A percentile compares a stretch with the other conserved stretches of the same genome.
These are phyloP conservation scores for Juglanconis oblonga DNA, from an alignment of 2,329 filamentous ascomycete genomes.

Conservation along the genomic window DNA sequence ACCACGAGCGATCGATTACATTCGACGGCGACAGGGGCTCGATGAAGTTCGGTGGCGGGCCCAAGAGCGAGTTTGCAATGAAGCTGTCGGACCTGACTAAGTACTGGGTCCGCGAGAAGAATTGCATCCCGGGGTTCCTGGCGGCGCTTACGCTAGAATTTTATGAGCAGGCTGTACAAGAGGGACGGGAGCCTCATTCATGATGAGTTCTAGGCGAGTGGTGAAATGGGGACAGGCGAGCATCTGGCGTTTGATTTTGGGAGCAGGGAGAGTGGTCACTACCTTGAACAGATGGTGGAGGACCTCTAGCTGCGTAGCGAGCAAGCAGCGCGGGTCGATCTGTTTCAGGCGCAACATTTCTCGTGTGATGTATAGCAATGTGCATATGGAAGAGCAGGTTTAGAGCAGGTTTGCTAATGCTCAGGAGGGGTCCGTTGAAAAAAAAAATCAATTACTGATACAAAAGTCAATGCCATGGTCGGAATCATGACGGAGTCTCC, in stretches of 20 bases:
- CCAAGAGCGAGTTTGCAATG: constrained; percentile 78
- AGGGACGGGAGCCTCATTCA: neutral
- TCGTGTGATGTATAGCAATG: too few species aligned
- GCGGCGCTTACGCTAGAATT: constrained; percentile 91
- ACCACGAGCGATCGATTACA: constrained; percentile 71
- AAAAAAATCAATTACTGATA: too few species aligned
- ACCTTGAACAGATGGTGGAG: too few species aligned
- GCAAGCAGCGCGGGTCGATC: too few species aligned
- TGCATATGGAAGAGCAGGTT: too few species aligned
- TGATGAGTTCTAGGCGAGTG: neutral
- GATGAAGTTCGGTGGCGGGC: constrained; percentile 95
- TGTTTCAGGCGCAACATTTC: too few species aligned
- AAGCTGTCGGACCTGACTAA: constrained; percentile 84
- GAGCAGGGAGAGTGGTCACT: too few species aligned
- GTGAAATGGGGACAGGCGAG: neutral
- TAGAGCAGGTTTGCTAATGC: too few species aligned
- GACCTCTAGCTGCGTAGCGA: neutral
- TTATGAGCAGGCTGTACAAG: constrained; percentile 61
- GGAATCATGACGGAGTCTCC: too few species aligned
- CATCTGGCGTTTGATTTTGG: neutral
- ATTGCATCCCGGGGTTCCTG: constrained; percentile 89
- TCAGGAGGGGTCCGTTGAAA: too few species aligned
- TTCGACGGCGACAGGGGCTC: constrained; percentile 93
- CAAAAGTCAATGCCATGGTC: too few species aligned
- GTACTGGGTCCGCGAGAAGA: constrained; percentile 94